A percentile compares a stretch with the other conserved stretches of the same genome.
These are phyloP conservation scores for Zea luxurians DNA, from an alignment of 176 grass and related monocot genomes.

Conservation along the genomic window DNA sequence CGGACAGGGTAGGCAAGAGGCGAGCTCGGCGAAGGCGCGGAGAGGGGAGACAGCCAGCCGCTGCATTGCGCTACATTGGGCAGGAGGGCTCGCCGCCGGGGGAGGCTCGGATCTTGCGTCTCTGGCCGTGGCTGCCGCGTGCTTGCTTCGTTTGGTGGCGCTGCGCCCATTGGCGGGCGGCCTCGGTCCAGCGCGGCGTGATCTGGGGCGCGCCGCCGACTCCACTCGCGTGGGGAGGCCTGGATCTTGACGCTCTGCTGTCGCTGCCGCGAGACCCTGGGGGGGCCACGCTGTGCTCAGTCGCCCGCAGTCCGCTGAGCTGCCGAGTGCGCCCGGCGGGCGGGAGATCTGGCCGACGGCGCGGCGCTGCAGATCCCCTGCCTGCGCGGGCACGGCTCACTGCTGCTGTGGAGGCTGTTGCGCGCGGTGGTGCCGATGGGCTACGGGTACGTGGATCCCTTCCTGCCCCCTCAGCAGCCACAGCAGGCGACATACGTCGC, in stretches of 20 bases:
- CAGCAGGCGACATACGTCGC: conserved; percentile 2
- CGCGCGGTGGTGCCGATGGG: conserved; percentile 26
- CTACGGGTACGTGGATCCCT: conserved; percentile 40
- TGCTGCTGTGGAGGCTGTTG: conserved; percentile 37
- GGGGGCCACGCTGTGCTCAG: conserved; percentile 10
- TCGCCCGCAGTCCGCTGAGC: conserved; percentile 3
- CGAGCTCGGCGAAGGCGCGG: conserved; percentile 26
- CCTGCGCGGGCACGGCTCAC: conserved; percentile 10
- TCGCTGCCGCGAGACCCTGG: conserved; percentile 4
- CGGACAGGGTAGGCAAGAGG: conserved; percentile 13
- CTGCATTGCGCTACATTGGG: conserved; percentile 47
- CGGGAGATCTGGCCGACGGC: conserved; percentile 58
- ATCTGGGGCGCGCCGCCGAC: conserved; percentile 45
- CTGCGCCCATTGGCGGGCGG: conserved; percentile 14
- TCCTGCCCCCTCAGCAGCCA: conserved; percentile 26
- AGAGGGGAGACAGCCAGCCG: neutral
- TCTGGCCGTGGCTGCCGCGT: conserved; percentile 1
- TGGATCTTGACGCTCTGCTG: conserved; percentile 42
- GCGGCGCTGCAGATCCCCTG: conserved; percentile 48
- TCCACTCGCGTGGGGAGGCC: conserved; percentile 6
- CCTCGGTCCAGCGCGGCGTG: conserved; percentile 24
- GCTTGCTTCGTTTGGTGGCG: conserved; percentile 12
- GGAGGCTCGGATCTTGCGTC: conserved; percentile 42
- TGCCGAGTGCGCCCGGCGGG: conserved; percentile 19
- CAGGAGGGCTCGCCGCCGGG: conserved; percentile 22